Percentiles rank a stretch among this genome's conserved stretches.
Evolutionary conservation across 495 filamentous ascomycete genomes (phyloP).

Genomic region (Podospora pseudocomata): DNA sequence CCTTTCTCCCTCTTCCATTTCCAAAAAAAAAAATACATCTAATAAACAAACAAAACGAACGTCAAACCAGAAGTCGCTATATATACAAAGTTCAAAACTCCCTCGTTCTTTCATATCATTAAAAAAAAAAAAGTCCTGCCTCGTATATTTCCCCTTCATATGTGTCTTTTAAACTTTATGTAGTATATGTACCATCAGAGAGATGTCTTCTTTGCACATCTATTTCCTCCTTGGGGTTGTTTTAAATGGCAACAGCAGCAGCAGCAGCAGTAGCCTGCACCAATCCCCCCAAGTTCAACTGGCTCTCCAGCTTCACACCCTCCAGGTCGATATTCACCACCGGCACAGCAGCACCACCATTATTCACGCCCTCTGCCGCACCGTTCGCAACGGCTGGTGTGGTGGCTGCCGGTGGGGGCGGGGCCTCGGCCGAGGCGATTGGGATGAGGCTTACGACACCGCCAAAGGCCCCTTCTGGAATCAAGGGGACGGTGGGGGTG

Average conservation of each 20-base stretch:
- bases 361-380: slow-evolving; percentile 4
- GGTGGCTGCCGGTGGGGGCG: background rate
- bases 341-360: slow-evolving; percentile 13
- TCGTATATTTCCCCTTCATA: background rate
- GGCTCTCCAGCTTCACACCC: slow-evolving; percentile 33
- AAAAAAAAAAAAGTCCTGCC: slow-evolving; percentile 2
- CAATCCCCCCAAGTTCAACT: slow-evolving; percentile 35
- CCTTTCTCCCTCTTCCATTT: background rate
- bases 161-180: background rate
- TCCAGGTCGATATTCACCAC: slow-evolving; percentile 29
- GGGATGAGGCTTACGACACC: slow-evolving; percentile 23
- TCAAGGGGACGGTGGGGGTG: slow-evolving; percentile 7
- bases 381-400: slow-evolving; percentile 27
- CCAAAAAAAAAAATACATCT: background rate
- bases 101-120: background rate
- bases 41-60: background rate
- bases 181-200: background rate
- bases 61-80: background rate
- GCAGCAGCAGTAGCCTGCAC: slow-evolving; percentile 11
- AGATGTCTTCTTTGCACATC: background rate
- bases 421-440: slow-evolving; percentile 14
- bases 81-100: background rate
- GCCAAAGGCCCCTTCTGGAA: slow-evolving; percentile 25
- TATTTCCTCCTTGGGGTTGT: background rate
- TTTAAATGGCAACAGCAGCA: background rate